Conservation (phyloP, 2,329 filamentous ascomycete genomes). For the Westerdykella sp. region DNA sequence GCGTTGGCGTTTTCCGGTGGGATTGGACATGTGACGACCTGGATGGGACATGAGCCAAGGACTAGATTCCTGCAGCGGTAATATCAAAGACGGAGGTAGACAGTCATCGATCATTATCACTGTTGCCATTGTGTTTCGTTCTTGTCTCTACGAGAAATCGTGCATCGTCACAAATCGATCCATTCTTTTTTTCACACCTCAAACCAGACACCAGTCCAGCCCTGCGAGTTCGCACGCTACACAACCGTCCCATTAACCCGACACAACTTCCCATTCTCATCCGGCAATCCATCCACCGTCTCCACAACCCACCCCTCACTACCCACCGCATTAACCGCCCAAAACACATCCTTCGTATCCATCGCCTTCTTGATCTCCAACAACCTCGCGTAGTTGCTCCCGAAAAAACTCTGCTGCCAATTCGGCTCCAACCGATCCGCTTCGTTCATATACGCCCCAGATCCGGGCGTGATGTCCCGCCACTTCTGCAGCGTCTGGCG, state of each 20-base stretch:
- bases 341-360: slow-evolving; percentile 20
- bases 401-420: slow-evolving; percentile 36
- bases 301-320: slow-evolving; percentile 20
- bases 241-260: slow-evolving; percentile 6
- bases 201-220: too few relatives aligned
- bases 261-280: slow-evolving; percentile 23
- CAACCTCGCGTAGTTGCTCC: slow-evolving; percentile 17
- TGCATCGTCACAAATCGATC: too few relatives aligned
- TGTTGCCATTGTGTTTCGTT: too few relatives aligned
- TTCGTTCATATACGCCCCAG: slow-evolving; percentile 31
- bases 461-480: slow-evolving; percentile 18
- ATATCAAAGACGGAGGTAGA: too few relatives aligned
- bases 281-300: slow-evolving; percentile 16
- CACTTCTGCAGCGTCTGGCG: slow-evolving; percentile 21
- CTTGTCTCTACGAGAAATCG: too few relatives aligned
- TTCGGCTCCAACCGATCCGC: slow-evolving; percentile 33
- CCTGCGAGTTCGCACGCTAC: too few relatives aligned
- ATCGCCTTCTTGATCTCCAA: slow-evolving; percentile 14
- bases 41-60: too few relatives aligned
- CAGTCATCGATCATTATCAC: too few relatives aligned
- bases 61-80: too few relatives aligned
- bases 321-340: slow-evolving; percentile 19
- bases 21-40: too few relatives aligned
- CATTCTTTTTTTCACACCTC: too few relatives aligned
- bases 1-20: too few relatives aligned